Evolutionary conservation across 2,329 filamentous ascomycete species (phyloP).

Genomic region (Stenocarpella maydis): DNA sequence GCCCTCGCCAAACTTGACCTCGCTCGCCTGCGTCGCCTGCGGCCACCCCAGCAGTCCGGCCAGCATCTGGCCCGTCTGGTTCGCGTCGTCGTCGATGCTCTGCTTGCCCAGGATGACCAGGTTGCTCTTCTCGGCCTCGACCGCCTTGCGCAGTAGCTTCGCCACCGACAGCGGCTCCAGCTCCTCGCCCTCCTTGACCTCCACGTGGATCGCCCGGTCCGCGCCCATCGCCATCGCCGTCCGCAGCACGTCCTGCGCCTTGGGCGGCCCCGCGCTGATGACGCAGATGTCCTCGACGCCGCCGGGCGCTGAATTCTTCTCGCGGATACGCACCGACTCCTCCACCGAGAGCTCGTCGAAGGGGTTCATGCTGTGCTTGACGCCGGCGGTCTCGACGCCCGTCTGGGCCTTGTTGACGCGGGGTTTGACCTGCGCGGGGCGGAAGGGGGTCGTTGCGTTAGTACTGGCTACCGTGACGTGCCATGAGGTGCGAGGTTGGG

Average conservation of each 20-base stretch:
- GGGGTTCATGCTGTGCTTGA: conserved; percentile 98
- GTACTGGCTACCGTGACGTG: background rate
- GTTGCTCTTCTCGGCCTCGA: conserved; percentile 86
- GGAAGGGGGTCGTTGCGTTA: background rate
- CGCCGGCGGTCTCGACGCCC: conserved; percentile 87
- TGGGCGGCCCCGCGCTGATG: conserved; percentile 86
- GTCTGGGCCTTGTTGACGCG: conserved; percentile 78
- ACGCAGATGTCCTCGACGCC: conserved; percentile 92
- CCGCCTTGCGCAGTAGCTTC: conserved; percentile 84
- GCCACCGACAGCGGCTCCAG: conserved; percentile 92
- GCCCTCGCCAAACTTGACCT: conserved; percentile 77
- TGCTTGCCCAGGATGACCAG: conserved; percentile 96
- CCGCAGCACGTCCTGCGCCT: conserved; percentile 86
- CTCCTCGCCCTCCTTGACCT: conserved; percentile 76
- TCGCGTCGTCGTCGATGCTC: conserved; percentile 95
- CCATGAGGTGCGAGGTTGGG: background rate
- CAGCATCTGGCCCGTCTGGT: conserved; percentile 98
- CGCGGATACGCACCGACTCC: conserved; percentile 93
- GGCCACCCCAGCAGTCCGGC: conserved; percentile 91
- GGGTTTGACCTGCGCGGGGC: conserved; percentile 65
- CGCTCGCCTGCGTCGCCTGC: conserved; percentile 92
- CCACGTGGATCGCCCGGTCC: conserved; percentile 89
- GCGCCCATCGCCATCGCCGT: conserved; percentile 99
- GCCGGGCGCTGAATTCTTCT: conserved; percentile 75
- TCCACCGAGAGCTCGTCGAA: conserved; percentile 99